phyloP scores from a whole-genome alignment of 257 asterid species.

The Solanum habrochaites region DNA sequence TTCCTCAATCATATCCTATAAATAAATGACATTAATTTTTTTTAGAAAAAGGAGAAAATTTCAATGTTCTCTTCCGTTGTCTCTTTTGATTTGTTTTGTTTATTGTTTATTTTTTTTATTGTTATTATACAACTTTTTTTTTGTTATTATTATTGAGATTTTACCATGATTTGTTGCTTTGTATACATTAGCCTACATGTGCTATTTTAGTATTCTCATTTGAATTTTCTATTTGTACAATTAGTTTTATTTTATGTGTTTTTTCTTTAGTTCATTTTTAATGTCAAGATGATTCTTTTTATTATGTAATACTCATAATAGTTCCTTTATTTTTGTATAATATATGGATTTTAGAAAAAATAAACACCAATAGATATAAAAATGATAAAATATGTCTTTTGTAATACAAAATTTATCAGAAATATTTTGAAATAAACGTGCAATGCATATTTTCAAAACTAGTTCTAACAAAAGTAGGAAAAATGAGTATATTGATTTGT shows the following conservation, averaged over 20 bases:
- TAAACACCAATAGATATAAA: too few relatives aligned
- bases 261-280: too few relatives aligned
- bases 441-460: not conserved
- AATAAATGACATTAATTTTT: not conserved
- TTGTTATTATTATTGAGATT: too few relatives aligned
- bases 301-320: too few relatives aligned
- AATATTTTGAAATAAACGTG: too few relatives aligned
- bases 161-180: not conserved
- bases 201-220: not conserved
- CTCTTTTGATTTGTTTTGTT: too few relatives aligned
- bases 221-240: not conserved
- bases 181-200: not conserved
- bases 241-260: not conserved
- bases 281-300: too few relatives aligned
- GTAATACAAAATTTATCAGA: too few relatives aligned
- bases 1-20: not conserved
- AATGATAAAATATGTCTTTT: too few relatives aligned
- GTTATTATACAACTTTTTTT: not conserved
- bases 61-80: not conserved
- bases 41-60: too few relatives aligned
- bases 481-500: not conserved
- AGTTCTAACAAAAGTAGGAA: not conserved
- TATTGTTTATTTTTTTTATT: not conserved
- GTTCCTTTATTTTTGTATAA: too few relatives aligned
- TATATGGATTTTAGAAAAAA: fast-evolving